Base-by-base conservation (phyloP, 139 green algal species). In the Eudorina sp. region DNA sequence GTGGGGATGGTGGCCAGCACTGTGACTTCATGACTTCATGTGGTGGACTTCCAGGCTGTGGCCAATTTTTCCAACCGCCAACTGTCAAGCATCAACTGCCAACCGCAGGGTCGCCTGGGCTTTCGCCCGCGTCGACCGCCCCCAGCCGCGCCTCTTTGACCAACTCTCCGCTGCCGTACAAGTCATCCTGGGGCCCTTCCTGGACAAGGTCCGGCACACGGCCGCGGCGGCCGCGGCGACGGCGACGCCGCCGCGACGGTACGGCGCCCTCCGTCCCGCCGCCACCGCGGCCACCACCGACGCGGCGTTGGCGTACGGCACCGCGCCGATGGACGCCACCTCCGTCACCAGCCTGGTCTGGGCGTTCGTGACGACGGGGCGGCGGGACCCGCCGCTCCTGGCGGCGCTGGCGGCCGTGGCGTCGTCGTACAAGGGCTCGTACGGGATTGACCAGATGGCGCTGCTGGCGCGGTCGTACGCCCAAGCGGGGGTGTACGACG, bases 31-130 rank as follows among this genome's bases (percentile, higher is more conserved):
- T n/a, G n/a, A n/a, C n/a, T n/a, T n/a, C n/a, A n/a, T n/a, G n/a
- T n/a, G n/a, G n/a, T n/a, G n/a, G n/a, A n/a, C n/a, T n/a, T n/a
- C n/a, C n/a, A n/a, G n/a, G n/a, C n/a, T n/a, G n/a, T n/a, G n/a
- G n/a, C n/a, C n/a, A n/a, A n/a, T n/a, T n/a, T n/a, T n/a, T n/a
- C n/a, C n/a, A n/a, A n/a, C n/a, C n/a, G n/a, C n/a, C n/a, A n/a
- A n/a, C n/a, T n/a, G n/a, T n/a, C n/a, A n/a, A n/a, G n/a, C n/a
- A n/a, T n/a, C n/a, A n/a, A n/a, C n/a, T n/a, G n/a, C n/a, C n/a
- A n/a, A n/a, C 5, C 9, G 3, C 81, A 87, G 81, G 62, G 27
- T 87, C 41, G 81, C 81, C 0, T 87, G 81, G 81, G 81, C 81
- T 7, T 87, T 69, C 34, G 64, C 81, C 62, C 53, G 48, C 21